Evolutionary conservation across 2,329 filamentous ascomycete genomes (phyloP).

Genomic region (Xylariales sp.): DNA sequence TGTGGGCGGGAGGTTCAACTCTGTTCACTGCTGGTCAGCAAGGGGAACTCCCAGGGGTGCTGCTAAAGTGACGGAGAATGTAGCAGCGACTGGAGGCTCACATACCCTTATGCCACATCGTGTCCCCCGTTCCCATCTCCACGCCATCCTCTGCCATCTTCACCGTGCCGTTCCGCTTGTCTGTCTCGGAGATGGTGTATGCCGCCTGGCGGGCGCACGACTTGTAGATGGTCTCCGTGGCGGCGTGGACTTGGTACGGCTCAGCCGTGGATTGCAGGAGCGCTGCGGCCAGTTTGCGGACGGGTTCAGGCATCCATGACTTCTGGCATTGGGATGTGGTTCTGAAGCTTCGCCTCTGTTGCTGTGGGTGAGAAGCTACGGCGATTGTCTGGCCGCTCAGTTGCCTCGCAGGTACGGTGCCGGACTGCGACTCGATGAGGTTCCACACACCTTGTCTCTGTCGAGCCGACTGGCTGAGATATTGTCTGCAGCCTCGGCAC

Average conservation of each 20-base stretch:
- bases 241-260: constrained; percentile 71
- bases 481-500: constrained; percentile 43
- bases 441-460: constrained; percentile 11
- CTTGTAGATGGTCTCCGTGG: constrained; percentile 74
- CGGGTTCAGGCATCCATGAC: constrained; percentile 12
- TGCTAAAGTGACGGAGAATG: too few species aligned
- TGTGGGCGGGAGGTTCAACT: constrained; percentile 73
- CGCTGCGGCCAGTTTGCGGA: constrained; percentile 26
- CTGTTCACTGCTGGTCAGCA: too few species aligned
- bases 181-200: constrained; percentile 68
- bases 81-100: too few species aligned
- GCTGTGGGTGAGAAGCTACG: constrained; percentile 9
- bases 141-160: constrained; percentile 72
- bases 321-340: constrained; percentile 28
- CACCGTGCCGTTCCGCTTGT: constrained; percentile 61
- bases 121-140: constrained; percentile 70
- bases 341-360: constrained; percentile 31
- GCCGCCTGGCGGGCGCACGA: constrained; percentile 67
- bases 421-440: not conserved
- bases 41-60: too few species aligned
- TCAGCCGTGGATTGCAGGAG: constrained; percentile 21
- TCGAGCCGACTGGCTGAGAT: constrained; percentile 29
- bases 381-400: constrained; percentile 20
- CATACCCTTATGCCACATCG: constrained; percentile 80
- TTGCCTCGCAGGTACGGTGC: constrained; percentile 8